These are phyloP conservation scores for Akanthomyces uredinophilus DNA, from an alignment of 2,329 filamentous ascomycete species.

Conservation along the genomic window DNA sequence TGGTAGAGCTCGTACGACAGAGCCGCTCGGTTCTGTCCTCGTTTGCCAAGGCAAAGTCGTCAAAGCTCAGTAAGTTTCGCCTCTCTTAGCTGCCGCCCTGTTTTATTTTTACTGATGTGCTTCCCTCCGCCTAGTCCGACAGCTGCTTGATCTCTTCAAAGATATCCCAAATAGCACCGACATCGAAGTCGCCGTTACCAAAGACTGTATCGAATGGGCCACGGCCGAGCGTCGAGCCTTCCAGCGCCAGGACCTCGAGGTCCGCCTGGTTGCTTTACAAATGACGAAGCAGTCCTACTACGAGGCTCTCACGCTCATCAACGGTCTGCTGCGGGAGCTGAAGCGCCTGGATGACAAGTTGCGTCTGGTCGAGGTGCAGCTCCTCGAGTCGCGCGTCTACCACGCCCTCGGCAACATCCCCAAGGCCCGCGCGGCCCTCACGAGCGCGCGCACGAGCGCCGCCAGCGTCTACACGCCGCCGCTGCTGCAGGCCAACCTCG, in stretches of 20 bases:
- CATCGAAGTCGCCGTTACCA: constrained; percentile 89
- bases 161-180: constrained; percentile 92
- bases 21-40: constrained; percentile 88
- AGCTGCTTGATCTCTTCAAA: constrained; percentile 92
- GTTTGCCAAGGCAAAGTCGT: constrained; percentile 98
- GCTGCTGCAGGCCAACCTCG: constrained; percentile 87
- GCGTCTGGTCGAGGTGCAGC: constrained; percentile 93
- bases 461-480: constrained; percentile 97
- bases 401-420: constrained; percentile 94
- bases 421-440: constrained; percentile 91
- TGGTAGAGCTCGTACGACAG: constrained; percentile 84
- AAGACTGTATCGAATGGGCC: constrained; percentile 99
- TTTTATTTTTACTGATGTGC: not conserved
- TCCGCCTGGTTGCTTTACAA: constrained; percentile 85
- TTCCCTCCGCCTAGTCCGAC: constrained; percentile 72
- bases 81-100: not conserved
- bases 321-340: constrained; percentile 89
- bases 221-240: constrained; percentile 91
- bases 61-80: constrained; percentile 75
- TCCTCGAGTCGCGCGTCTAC: constrained; percentile 94
- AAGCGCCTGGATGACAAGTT: constrained; percentile 98
- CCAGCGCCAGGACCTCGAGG: constrained; percentile 96
- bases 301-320: constrained; percentile 93
- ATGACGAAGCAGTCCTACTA: constrained; percentile 98
- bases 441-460: constrained; percentile 87